Base-by-base conservation (phyloP, 1,284 basidiomycete genomes). In the Fomitopsis betulina region DNA sequence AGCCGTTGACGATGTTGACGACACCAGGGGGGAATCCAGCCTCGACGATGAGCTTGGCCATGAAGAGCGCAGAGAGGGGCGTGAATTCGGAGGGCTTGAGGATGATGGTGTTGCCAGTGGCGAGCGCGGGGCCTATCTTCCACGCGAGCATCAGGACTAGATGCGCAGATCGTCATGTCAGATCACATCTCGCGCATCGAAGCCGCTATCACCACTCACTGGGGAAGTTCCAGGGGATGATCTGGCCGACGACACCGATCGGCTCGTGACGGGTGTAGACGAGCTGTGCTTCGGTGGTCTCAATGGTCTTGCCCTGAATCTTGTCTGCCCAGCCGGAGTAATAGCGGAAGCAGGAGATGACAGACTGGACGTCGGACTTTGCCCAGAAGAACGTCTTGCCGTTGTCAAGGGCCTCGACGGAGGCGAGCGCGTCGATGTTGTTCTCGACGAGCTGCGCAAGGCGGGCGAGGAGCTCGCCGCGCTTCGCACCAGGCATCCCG, bases 81-180 rank as follows among this genome's bases (percentile, higher is more conserved):
- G 94, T 96, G 69, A 93, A 85, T 74, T 97, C 94, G 25, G 92
- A 93, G 7, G 94, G 89, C 79, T 97, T 96, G 66, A 96, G 75
- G 63, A 96, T 80, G 67, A 96, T 79, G 30, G 83, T 75, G 79
- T 93, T 93, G 59, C 94, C 94, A 1, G 86, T 86, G 3, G 93
- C 93, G 55, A 96, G 82, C 15, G 94, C 92, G 12, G 92, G 91
- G 5, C 83, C 91, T 63, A 95, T 71, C 77, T 94, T 94, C 92
- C 91, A 93, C 37, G 86, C 64, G 67, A 90, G 72, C 87, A 93
- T 89, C 62, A 86, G 75, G 45, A 91, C 83, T 86, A 59, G 9
- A 38, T 3, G 37, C 19, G 25, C 53, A n/a, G 54, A 32, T 38
- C 35, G 19, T 13, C 25, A 27, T 45, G 15, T n/a, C 38, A 37